Evolutionary conservation across 164 flowering plant species (phyloP).

Genomic region (Echeveria elegans): DNA sequence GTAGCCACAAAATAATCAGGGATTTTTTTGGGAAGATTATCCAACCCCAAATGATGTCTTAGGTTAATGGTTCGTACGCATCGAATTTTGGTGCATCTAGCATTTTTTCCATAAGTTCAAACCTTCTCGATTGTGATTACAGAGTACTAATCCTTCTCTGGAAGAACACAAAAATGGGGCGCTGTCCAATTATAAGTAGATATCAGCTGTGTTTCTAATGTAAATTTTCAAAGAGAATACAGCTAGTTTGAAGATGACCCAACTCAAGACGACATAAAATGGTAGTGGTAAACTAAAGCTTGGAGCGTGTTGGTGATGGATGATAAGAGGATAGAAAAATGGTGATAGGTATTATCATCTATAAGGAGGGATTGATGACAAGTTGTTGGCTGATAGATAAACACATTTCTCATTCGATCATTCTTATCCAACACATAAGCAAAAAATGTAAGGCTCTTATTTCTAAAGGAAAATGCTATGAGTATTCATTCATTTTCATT

Average conservation of each 20-base stretch:
- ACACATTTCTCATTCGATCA: not conserved
- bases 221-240: not conserved
- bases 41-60: no score
- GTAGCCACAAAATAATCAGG: no score
- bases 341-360: not conserved
- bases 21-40: no score
- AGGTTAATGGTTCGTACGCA: no score
- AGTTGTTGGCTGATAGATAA: conserved; percentile 2
- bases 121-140: not conserved
- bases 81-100: no score
- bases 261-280: not conserved
- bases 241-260: not conserved
- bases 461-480: no score
- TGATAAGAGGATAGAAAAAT: not conserved
- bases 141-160: no score
- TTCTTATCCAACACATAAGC: conserved; percentile 7
- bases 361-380: not conserved
- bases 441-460: not conserved
- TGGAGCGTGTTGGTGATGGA: not conserved
- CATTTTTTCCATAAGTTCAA: not conserved
- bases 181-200: no score
- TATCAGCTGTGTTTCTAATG: not conserved
- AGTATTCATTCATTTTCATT: no score
- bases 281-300: not conserved
- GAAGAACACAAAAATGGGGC: no score